Evolutionary conservation across 129 eudicot genomes (phyloP), one percentile per base, ranked within the genome.

Genomic region (Lactuca sativa): DNA sequence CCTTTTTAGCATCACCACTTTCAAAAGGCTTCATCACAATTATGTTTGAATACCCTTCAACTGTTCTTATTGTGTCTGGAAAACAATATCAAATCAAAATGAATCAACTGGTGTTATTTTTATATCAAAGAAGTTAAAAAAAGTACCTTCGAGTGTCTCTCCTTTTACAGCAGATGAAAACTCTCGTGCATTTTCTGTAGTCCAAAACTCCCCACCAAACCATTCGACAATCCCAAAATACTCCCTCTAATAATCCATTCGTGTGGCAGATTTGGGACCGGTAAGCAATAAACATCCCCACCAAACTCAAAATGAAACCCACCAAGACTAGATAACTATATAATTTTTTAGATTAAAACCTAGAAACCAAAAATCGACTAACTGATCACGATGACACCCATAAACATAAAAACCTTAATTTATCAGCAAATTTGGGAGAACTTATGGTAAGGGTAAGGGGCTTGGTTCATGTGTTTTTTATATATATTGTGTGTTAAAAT

Each of bases 81-180:
- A 36, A 79, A 56, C 67, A 71, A 43, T 51, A 64, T 55, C 55
- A 78, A 25, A 56, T 55, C 68, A 30, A 74, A 58, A 38, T 56
- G 14, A 54, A 54, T 57, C 4, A 4, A 1, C 0, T 18, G 21
- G 17, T 40, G 48, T 18, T 57, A 18, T 21, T 18, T 2, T 10
- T 44, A 44, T 44, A 44, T 18, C 21, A 18, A 18, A 18, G 21
- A 37, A 38, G 17, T 6, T 43, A 67, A 81, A 30, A 31, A 78
- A 30, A 36, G 41, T 82, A 89, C 98, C 98, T 85, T 93, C 95
- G 14, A 93, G 92, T 34, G 99, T 93, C 83, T 93, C 99, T 77
- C 99, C 99, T 80, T 93, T 93, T 64, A 97, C 99, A 16, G 99
- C 96, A 41, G 99, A 93, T 41, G 99, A 93, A 74, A 89, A 93